These are phyloP conservation scores for Aspergillus luchuensis DNA, from an alignment of 2,329 filamentous ascomycete genomes.

Conservation along the genomic window DNA sequence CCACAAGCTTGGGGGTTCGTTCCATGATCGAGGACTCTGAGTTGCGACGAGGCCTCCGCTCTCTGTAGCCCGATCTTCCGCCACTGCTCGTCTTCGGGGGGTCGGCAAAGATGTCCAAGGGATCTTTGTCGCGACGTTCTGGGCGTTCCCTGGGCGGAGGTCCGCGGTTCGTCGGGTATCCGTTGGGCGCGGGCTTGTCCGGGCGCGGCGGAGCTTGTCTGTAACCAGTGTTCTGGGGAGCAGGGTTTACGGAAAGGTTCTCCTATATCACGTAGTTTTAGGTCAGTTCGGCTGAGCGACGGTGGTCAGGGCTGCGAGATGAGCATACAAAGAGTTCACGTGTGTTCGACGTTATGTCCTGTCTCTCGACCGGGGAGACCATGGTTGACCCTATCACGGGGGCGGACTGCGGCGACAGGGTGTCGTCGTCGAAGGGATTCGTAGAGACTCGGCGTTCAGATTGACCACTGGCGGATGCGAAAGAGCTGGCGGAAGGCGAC, in stretches of 20 bases:
- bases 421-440: constrained; percentile 60
- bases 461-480: constrained; percentile 27
- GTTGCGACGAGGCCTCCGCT: constrained; percentile 57
- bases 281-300: neutral
- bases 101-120: constrained; percentile 53
- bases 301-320: constrained; percentile 8
- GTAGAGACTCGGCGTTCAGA: constrained; percentile 57
- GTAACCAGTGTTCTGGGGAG: constrained; percentile 41
- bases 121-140: constrained; percentile 33
- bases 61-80: constrained; percentile 35
- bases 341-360: constrained; percentile 51
- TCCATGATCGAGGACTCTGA: constrained; percentile 66
- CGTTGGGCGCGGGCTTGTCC: constrained; percentile 33
- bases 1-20: constrained; percentile 49
- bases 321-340: constrained; percentile 63
- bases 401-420: constrained; percentile 39
- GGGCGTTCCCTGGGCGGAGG: constrained; percentile 28
- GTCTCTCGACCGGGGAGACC: constrained; percentile 37
- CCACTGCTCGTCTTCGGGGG: constrained; percentile 36
- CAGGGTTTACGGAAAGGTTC: constrained; percentile 41
- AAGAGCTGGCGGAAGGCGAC: constrained; percentile 38
- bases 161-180: constrained; percentile 30
- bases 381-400: constrained; percentile 32
- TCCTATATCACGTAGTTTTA: constrained; percentile 30
- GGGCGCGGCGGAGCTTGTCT: constrained; percentile 37